Conservation (phyloP, 2,329 filamentous ascomycete genomes). For the Pyrenophora graminea region DNA sequence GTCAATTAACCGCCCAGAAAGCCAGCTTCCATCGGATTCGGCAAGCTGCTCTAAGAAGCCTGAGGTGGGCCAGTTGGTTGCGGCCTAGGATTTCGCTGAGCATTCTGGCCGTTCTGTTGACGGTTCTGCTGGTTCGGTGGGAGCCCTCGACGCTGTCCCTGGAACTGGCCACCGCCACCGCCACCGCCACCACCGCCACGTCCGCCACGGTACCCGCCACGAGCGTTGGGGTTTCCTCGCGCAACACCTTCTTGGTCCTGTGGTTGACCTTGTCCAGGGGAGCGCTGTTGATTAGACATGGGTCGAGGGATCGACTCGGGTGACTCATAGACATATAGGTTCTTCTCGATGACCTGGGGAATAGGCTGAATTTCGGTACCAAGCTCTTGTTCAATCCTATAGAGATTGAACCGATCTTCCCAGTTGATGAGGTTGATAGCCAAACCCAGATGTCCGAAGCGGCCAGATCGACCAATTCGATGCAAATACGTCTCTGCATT, state of each 20-base stretch:
- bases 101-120: constrained; percentile 43
- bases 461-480: constrained; percentile 94
- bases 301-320: constrained; percentile 93
- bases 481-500: constrained; percentile 99
- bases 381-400: constrained; percentile 96
- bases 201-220: constrained; percentile 40
- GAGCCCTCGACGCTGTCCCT: constrained; percentile 36
- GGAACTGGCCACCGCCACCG: constrained; percentile 40
- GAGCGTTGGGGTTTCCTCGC: constrained; percentile 28
- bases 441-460: constrained; percentile 94
- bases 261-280: constrained; percentile 31
- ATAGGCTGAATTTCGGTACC: constrained; percentile 99
- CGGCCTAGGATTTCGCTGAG: constrained; percentile 42
- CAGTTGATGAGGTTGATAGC: constrained; percentile 99
- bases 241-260: constrained; percentile 36
- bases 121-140: constrained; percentile 37
- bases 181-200: constrained; percentile 43
- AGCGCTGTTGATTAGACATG: constrained; percentile 58
- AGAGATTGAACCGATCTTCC: constrained; percentile 98
- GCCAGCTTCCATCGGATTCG: constrained; percentile 13
- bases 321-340: constrained; percentile 95
- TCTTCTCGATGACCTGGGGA: constrained; percentile 92
- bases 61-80: constrained; percentile 40
- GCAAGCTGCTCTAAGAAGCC: constrained; percentile 14
- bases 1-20: constrained; percentile 40